Conservation (phyloP, 148 eudicot genomes). For the Simmondsia chinensis region DNA sequence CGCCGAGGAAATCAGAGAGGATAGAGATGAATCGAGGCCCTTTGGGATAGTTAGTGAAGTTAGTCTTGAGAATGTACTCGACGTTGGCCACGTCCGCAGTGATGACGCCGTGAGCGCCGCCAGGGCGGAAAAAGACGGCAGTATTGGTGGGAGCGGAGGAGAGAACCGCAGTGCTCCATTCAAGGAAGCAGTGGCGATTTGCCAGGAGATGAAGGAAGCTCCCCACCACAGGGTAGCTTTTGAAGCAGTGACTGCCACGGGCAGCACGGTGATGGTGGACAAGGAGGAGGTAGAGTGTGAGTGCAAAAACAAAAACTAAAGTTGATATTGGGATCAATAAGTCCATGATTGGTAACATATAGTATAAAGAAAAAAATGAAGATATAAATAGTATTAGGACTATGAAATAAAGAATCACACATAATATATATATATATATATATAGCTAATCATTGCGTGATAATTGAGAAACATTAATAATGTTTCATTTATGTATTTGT, state of each 20-base stretch:
- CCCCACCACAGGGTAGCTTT: constrained; percentile 47
- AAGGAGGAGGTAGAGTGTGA: too few species aligned
- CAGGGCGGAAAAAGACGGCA: constrained; percentile 49
- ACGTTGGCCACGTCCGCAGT: constrained; percentile 57
- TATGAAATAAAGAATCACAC: too few species aligned
- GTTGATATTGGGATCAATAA: too few species aligned
- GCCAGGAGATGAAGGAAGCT: constrained; percentile 39
- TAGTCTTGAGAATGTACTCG: constrained; percentile 57
- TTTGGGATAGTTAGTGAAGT: constrained; percentile 63
- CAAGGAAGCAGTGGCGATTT: constrained; percentile 67
- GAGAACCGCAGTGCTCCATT: constrained; percentile 52
- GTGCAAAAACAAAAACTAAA: too few species aligned
- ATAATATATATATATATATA: too few species aligned
- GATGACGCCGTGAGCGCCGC: constrained; percentile 35
- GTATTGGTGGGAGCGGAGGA: constrained; percentile 34
- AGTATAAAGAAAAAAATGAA: too few species aligned
- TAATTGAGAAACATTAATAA: too few species aligned
- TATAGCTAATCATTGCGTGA: too few species aligned
- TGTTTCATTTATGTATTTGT: too few species aligned
- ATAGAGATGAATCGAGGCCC: constrained; percentile 28
- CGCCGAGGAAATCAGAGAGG: constrained; percentile 60
- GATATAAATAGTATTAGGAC: too few species aligned
- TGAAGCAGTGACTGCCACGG: constrained; percentile 42
- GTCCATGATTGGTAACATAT: too few species aligned
- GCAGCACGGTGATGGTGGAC: too few species aligned